Evolutionary conservation across 345 rosid species (phyloP), one percentile per base, ranked within the genome.

Genomic region (Geranium brycei): DNA sequence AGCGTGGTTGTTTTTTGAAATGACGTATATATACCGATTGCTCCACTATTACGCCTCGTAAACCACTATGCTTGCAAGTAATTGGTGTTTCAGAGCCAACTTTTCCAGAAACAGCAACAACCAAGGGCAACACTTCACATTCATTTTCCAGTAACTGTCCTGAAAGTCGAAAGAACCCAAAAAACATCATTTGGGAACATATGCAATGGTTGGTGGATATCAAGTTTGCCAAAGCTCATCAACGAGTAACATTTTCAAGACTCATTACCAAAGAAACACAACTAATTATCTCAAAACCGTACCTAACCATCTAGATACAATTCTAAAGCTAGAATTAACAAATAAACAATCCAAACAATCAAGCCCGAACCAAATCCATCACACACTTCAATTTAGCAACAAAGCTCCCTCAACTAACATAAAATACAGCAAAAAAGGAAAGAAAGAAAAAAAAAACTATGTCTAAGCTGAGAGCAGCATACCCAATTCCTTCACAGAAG

Each of bases 61-160:
- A 67, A 53, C 90, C 91, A 35, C 96, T 90, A 63, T 82, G 80
- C 64, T 83, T 86, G 18, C 96, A 85, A 65, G 71, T 87, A 18
- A 93, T 88, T 51, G 99, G 99, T 19, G 79, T 75, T 72, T 88
- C 91, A 35, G 96, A 85, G 62, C 96, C 96, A 78, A 89, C 87
- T 70, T 85, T 79, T 76, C 96, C 95, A 19, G 78, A 82, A 30
- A 91, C 73, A 5, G 97, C 80, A 65, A 91, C 84, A 72, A 89
- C 77, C 73, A 82, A 67, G 8, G 98, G 96, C 30, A 85, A 62
- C 12, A 85, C 80, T 78, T 86, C 87, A 73, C 78, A 80, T 77
- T 84, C 96, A 64, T 57, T 69, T n/a, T 89, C 97, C 55, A 92
- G 76, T 64, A 92, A 76, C 68, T 86, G 89, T 0, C 93, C 98